A percentile compares a stretch with the other conserved stretches of the same genome.
Conservation (phyloP, 2,329 filamentous ascomycete genomes). For the Plenodomus biglobosus region DNA sequence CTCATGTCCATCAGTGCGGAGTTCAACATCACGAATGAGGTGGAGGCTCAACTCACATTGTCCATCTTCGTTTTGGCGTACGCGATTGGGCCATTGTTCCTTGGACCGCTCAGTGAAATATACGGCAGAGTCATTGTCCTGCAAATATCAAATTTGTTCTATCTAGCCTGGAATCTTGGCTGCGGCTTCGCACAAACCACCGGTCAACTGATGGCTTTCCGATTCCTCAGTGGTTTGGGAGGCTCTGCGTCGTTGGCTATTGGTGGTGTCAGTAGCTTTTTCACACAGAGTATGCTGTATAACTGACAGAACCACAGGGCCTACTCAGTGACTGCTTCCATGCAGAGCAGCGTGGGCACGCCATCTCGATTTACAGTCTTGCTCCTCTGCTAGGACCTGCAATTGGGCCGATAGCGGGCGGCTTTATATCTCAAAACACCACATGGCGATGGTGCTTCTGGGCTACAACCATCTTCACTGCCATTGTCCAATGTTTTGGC, state of each 20-base stretch:
- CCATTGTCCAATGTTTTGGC: conserved; percentile 61
- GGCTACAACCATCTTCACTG: conserved; percentile 64
- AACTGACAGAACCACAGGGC: conserved; percentile 25
- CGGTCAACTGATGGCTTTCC: conserved; percentile 40
- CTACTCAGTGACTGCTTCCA: conserved; percentile 58
- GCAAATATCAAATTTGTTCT: conserved; percentile 44
- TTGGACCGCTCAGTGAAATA: conserved; percentile 44
- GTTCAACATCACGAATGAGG: conserved; percentile 36
- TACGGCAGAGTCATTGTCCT: conserved; percentile 44
- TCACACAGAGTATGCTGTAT: background rate
- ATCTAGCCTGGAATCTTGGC: conserved; percentile 43
- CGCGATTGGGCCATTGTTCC: conserved; percentile 43
- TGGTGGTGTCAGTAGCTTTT: conserved; percentile 32
- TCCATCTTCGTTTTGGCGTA: conserved; percentile 47
- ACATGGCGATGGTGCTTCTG: conserved; percentile 77
- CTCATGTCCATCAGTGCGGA: conserved; percentile 35
- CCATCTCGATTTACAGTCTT: conserved; percentile 64
- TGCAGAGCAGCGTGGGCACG: conserved; percentile 63
- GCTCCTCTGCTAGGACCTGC: conserved; percentile 67
- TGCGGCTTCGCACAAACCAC: conserved; percentile 44
- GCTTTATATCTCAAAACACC: conserved; percentile 63
- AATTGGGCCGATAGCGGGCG: conserved; percentile 66
- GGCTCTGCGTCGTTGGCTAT: conserved; percentile 44
- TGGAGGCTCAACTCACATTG: conserved; percentile 39
- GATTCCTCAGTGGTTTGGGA: conserved; percentile 43